phyloP scores from a whole-genome alignment of 495 filamentous ascomycete genomes.

The Neurospora sp. region DNA sequence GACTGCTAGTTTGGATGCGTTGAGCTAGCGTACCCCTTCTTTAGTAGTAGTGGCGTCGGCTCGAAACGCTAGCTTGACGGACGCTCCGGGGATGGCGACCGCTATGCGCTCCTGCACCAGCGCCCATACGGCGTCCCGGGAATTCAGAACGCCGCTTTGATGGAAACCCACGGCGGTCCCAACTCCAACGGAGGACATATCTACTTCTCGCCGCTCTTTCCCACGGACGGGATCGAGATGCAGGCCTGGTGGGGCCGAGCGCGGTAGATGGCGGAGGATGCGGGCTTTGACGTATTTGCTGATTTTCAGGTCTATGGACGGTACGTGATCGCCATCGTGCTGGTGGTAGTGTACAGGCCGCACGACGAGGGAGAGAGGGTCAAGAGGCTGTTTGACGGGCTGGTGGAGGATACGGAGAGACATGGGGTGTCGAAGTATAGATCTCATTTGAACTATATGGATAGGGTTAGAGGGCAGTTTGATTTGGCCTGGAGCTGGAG shows the following conservation, averaged over 20 bases:
- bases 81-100: too few species aligned
- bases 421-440: conserved; percentile 23
- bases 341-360: conserved; percentile 25
- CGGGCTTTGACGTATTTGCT: conserved; percentile 5
- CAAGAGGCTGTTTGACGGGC: conserved; percentile 12
- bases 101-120: too few species aligned
- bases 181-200: background rate
- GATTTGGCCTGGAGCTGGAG: conserved; percentile 8
- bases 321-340: conserved; percentile 12
- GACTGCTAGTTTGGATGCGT: too few species aligned
- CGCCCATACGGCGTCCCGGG: conserved; percentile 1
- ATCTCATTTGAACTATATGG: conserved; percentile 26
- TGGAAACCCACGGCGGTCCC: conserved; percentile 2
- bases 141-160: background rate
- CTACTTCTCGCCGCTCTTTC: conserved; percentile 1
- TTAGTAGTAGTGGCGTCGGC: too few species aligned
- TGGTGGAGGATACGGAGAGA: conserved; percentile 19
- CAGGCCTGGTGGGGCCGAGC: background rate
- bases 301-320: conserved; percentile 4
- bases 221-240: background rate
- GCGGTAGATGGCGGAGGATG: conserved; percentile 1
- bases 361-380: conserved; percentile 19
- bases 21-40: too few species aligned
- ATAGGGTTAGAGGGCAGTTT: background rate
- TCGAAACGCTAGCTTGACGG: too few species aligned